Evolutionary conservation across 192 early-diverging fungal species (phyloP).

Genomic region (Phycomyces blakesleeanus): DNA sequence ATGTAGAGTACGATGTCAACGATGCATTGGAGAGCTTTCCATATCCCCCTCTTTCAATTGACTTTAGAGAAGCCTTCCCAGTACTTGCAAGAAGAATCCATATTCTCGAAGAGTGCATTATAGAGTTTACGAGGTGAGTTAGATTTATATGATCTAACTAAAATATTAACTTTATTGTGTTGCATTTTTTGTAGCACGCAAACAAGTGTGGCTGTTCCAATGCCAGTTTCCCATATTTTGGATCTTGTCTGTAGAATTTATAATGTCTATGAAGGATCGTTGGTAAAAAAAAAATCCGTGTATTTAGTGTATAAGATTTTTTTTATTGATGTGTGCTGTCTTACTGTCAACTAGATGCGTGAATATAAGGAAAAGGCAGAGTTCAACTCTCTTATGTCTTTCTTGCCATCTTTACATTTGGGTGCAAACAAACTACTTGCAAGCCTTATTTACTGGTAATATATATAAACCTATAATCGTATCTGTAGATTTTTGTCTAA

Average conservation of each 20-base stretch:
- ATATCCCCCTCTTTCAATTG: constrained; percentile 24
- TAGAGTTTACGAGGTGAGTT: constrained; percentile 36
- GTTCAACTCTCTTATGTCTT: constrained; percentile 43
- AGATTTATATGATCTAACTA: constrained; percentile 18
- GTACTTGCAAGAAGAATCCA: constrained; percentile 33
- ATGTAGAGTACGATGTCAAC: background rate
- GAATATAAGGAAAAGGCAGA: constrained; percentile 47
- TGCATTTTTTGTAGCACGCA: constrained; percentile 33
- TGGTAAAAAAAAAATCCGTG: constrained; percentile 24
- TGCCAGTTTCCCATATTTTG: constrained; percentile 48
- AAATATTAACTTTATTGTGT: constrained; percentile 14
- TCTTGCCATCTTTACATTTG: constrained; percentile 41
- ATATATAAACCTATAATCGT: background rate
- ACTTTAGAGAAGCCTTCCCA: constrained; percentile 40
- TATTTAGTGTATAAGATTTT: background rate
- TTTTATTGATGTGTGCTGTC: background rate
- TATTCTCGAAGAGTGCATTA: constrained; percentile 34
- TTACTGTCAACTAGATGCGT: constrained; percentile 22
- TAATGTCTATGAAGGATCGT: constrained; percentile 37
- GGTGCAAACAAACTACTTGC: constrained; percentile 38
- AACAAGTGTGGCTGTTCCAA: constrained; percentile 35
- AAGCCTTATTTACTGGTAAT: constrained; percentile 41
- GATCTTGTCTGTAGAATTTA: constrained; percentile 46
- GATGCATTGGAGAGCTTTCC: background rate
- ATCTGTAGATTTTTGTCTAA: background rate